A percentile compares a stretch with the other conserved stretches of the same genome.
Evolutionary conservation across 495 filamentous ascomycete species (phyloP).

Genomic region (Trichoderma erinaceum): DNA sequence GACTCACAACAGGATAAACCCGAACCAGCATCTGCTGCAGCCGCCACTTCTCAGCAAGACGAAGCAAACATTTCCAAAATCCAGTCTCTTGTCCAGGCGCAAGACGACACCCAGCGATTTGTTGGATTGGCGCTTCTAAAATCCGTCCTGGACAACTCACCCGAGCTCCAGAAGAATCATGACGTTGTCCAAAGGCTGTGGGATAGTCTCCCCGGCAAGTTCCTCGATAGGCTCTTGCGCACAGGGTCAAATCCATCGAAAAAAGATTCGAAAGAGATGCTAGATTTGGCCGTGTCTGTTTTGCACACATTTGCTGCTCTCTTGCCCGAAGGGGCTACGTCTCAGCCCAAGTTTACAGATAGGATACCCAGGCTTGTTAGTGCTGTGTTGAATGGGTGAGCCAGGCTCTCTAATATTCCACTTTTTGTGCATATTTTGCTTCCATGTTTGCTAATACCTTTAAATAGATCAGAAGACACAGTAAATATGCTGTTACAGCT

Average conservation of each 20-base stretch:
- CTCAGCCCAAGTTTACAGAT: slow-evolving; percentile 38
- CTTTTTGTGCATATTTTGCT: no score
- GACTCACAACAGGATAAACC: neutral
- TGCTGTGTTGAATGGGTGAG: slow-evolving; percentile 48
- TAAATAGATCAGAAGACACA: slow-evolving; percentile 44
- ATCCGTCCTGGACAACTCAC: slow-evolving; percentile 51
- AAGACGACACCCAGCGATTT: slow-evolving; percentile 59
- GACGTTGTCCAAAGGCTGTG: slow-evolving; percentile 36
- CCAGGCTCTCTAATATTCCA: no score
- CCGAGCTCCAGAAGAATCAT: slow-evolving; percentile 37
- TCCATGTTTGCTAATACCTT: slow-evolving; percentile 20
- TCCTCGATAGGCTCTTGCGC: slow-evolving; percentile 53
- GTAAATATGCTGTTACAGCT: slow-evolving; percentile 47
- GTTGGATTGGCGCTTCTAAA: slow-evolving; percentile 60
- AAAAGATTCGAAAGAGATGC: slow-evolving; percentile 47
- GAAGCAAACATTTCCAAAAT: slow-evolving; percentile 32
- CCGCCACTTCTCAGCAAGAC: neutral
- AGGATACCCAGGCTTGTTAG: slow-evolving; percentile 46
- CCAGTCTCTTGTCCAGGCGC: slow-evolving; percentile 43
- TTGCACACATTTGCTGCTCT: slow-evolving; percentile 52
- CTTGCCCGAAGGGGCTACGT: slow-evolving; percentile 38
- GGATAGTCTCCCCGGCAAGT: slow-evolving; percentile 51
- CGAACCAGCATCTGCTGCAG: neutral
- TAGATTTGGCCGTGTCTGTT: slow-evolving; percentile 54
- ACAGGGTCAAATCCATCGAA: slow-evolving; percentile 34